Conservation (phyloP, 202 grass and related monocot genomes). For the Brachypodium distachyon region DNA sequence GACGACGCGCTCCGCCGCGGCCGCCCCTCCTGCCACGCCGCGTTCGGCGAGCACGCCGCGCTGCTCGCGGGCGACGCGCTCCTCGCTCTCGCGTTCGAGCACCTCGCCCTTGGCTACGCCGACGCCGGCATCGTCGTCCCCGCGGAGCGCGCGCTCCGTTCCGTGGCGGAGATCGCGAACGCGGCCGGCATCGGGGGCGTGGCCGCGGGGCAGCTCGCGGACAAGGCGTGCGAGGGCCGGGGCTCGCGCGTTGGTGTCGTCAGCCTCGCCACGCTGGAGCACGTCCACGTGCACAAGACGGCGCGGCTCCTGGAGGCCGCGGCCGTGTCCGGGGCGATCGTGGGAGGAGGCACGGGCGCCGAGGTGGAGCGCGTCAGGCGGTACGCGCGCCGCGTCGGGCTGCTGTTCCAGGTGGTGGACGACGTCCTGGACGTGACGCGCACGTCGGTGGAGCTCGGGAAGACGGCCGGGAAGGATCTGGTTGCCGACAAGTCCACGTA, state of each 20-base stretch:
- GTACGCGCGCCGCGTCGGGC: slow-evolving; percentile 29
- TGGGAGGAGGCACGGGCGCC: neutral
- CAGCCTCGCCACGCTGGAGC: slow-evolving; percentile 26
- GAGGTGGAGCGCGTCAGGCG: slow-evolving; percentile 28
- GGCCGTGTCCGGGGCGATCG: slow-evolving; percentile 33
- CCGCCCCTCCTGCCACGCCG: slow-evolving; percentile 29
- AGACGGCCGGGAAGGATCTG: slow-evolving; percentile 42
- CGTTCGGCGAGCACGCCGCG: slow-evolving; percentile 29
- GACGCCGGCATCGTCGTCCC: neutral
- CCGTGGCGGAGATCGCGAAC: slow-evolving; percentile 28
- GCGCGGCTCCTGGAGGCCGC: slow-evolving; percentile 38
- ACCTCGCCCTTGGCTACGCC: neutral
- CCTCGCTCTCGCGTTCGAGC: slow-evolving; percentile 39
- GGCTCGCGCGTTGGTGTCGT: no score
- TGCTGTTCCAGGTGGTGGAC: slow-evolving; percentile 49
- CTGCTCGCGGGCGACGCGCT: slow-evolving; percentile 38
- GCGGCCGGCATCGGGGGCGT: slow-evolving; percentile 19
- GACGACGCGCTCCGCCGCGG: slow-evolving; percentile 48
- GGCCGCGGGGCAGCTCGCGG: slow-evolving; percentile 32
- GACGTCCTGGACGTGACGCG: slow-evolving; percentile 48
- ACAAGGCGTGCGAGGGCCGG: slow-evolving; percentile 24
- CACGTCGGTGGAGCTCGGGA: slow-evolving; percentile 46
- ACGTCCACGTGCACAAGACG: slow-evolving; percentile 56
- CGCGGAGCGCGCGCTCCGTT: slow-evolving; percentile 24
- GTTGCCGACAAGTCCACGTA: slow-evolving; percentile 43